Percentiles rank a stretch among this genome's conserved stretches.
These are phyloP conservation scores for Lactarius vividus DNA, from an alignment of 768 basidiomycete species.

Conservation along the genomic window DNA sequence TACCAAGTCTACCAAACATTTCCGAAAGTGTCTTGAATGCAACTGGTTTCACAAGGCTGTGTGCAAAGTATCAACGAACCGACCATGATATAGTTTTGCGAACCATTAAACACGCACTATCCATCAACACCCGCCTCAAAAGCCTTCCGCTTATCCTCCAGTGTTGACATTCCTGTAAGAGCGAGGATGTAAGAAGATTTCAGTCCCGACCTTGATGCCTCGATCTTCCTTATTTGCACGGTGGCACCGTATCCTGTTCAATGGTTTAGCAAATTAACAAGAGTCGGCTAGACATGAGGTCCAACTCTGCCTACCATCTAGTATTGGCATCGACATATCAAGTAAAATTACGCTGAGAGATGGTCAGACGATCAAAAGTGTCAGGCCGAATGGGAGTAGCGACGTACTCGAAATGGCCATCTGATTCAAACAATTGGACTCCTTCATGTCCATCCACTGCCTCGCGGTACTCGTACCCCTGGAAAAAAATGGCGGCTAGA, in stretches of 20 bases:
- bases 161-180: constrained; percentile 88
- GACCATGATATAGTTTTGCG: background rate
- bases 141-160: constrained; percentile 88
- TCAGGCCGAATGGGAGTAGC: background rate
- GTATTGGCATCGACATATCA: constrained; percentile 91
- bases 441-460: constrained; percentile 86
- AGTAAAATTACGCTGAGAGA: constrained; percentile 70
- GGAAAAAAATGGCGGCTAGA: constrained; percentile 7
- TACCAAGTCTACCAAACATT: constrained; percentile 73
- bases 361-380: constrained; percentile 3
- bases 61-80: constrained; percentile 2
- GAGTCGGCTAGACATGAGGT: background rate
- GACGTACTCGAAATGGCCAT: constrained; percentile 85
- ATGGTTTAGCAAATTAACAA: background rate
- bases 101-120: constrained; percentile 60
- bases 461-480: constrained; percentile 74
- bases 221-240: constrained; percentile 73
- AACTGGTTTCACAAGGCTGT: constrained; percentile 90
- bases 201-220: constrained; percentile 37
- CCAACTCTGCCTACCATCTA: constrained; percentile 60
- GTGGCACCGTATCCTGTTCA: constrained; percentile 78
- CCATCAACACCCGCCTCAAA: constrained; percentile 94
- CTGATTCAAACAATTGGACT: constrained; percentile 65
- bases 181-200: constrained; percentile 65
- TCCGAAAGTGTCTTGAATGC: constrained; percentile 88